Evolutionary conservation across 352 stramenopile genomes (phyloP), one percentile per base, ranked within the genome.

Genomic region (Phytopythium chamaehyphon): DNA sequence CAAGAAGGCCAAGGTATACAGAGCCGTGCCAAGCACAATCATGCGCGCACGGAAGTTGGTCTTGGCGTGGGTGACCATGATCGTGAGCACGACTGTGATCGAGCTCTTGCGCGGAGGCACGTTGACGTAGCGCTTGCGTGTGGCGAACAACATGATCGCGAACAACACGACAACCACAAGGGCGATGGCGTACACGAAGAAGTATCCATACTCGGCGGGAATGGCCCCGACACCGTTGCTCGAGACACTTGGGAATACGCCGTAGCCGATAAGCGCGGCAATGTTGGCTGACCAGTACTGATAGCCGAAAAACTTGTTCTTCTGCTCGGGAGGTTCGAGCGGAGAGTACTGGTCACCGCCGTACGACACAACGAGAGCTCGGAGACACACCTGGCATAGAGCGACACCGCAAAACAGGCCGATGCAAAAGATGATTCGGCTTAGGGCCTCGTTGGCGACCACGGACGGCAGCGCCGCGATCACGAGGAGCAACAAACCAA

Each of bases 221-320:
- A 91, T 92, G 7, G 73, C 46, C 12, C 66, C 70, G 16, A 76
- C 73, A 15, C 83, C 40, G 3, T 95, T 75, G 43, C 93, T 78
- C 26, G 68, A 88, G 18, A 96, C 60, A 23, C 74, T 82, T 19
- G 81, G 78, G 26, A 95, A 76, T 24, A 90, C 76, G 4, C 66
- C 83, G 61, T 91, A 96, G 53, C 73, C 83, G 51, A 95, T 74
- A 4, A 68, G 53, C 5, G 83, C 69, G 19, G 84, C 83, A 37
- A 89, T 59, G 59, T 91, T 90, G 46, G 90, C 76, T 38, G 61
- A 68, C 62, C 72, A 90, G 67, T 94, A 96, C 56, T 92, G 91
- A 31, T 73, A 79, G 40, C 70, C 87, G 69, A 93, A 95, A 62
- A 84, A 95, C 19, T 55, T 76, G 15, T 70, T 61, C 40, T 85